Base-by-base conservation (phyloP, 1,284 basidiomycete genomes). In the Exobasidium cylindrosporum region DNA sequence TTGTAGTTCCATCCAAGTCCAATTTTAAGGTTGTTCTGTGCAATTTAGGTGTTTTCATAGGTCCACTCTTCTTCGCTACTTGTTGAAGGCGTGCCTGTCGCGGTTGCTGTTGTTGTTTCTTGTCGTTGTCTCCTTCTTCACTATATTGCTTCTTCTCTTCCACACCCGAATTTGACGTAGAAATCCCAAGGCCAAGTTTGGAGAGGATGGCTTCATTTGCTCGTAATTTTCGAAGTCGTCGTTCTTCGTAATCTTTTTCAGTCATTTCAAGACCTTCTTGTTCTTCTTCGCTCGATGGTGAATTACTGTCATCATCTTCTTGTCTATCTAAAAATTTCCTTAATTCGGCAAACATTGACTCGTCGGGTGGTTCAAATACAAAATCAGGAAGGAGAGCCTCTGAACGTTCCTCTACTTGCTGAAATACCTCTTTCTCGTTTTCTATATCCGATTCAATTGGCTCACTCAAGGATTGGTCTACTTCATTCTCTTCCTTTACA, bases 241-340 rank as follows among this genome's bases (percentile, higher is more conserved):
- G 60, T 55, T 64, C 44, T 43, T 70, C 68, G 58, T 70, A 70
- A 23, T 60, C 44, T 40, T 70, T 66, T 17, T 40, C 35, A 7
- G 35, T 40, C 10, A 40, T 10, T 7, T 17, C 10, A 10, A 17
- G 17, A 10, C 17, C 10, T 40, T 40, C 35, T 17, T 40, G 10
- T 40, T 40, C 35, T 40, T 40, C 35, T 10, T 40, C 35, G 17
- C 35, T 40, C 10, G 35, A 40, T 7, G 35, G 17, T 7, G 35
- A 40, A 17, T 17, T 40, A 40, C 35, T 40, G 7, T 7, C 35
- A 40, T 7, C 35, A 17, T 40, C 35, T 17, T 40, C 35, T n/a
- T n/a, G n/a, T 17, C 17, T 7, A 40, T 40, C 35, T 10, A 40
- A 17, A 17, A 40, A 40, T 10, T 7, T 17, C 17, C 35, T 40